A percentile compares a stretch with the other conserved stretches of the same genome.
Evolutionary conservation across 441 rosid species (phyloP).

Genomic region (Geranium incanum): DNA sequence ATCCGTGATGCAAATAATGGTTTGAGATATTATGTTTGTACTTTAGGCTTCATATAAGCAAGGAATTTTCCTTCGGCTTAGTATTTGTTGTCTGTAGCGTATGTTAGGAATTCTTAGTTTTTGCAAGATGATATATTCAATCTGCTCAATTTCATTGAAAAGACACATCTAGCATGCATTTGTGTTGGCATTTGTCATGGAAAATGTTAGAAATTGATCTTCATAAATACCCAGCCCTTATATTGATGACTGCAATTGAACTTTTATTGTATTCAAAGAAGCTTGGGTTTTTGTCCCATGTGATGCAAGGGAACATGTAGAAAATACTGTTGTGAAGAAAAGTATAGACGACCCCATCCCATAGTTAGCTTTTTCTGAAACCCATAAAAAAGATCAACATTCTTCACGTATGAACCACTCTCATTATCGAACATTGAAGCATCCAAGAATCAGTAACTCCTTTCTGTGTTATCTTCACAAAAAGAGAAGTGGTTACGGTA

Average conservation of each 20-base stretch:
- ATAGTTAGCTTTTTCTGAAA: background rate
- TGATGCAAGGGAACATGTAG: background rate
- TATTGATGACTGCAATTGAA: background rate
- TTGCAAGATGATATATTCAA: background rate
- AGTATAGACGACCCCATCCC: background rate
- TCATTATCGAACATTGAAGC: background rate
- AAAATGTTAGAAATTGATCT: background rate
- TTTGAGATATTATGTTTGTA: background rate
- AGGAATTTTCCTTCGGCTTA: background rate
- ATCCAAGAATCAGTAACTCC: background rate
- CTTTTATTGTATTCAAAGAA: background rate
- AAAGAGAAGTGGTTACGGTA: background rate
- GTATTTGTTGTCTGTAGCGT: background rate
- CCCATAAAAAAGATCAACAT: slow-evolving; percentile 5
- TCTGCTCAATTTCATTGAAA: background rate
- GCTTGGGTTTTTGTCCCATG: background rate
- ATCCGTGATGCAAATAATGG: background rate
- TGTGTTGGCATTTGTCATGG: background rate
- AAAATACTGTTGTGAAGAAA: background rate
- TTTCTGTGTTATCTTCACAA: background rate
- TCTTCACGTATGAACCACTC: background rate
- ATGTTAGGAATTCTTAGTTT: background rate
- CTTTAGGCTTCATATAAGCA: background rate
- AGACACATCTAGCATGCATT: background rate
- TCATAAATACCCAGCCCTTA: background rate